Base-by-base conservation (phyloP, 805 yeast species). In the Yarrowia sp. region DNA sequence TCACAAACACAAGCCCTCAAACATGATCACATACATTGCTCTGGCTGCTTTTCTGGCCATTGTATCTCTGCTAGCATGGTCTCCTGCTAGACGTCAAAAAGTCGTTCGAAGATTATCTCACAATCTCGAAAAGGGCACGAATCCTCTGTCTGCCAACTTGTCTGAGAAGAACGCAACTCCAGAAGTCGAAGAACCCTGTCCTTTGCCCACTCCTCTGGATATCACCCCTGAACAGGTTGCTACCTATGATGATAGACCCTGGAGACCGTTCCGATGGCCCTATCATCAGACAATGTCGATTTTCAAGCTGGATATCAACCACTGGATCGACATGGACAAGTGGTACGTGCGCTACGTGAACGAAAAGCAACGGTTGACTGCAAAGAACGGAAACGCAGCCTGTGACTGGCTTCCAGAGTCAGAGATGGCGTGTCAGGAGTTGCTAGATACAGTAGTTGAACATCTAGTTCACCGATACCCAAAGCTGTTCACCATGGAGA, bases 191-290 rank as follows among this genome's bases (percentile, higher is more conserved):
- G 46, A 20, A 6, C 61, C 46, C 36, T 55, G 61, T 14, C 61
- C 61, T 15, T 13, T 55, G 19, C 61, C 61, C n/a, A 55, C 61
- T 15, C 69, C 70, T 20, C 20, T 65, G 17, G 47, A 79, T 79
- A 83, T 88, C 64, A 87, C 90, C 0, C 90, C 90, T 1, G 91
- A 88, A 60, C 86, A 86, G 71, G 89, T 87, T 12, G 79, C 79
- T 70, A 83, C 82, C 30, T 86, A 87, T 73, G 91, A 88, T 72
- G 92, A 87, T 72, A 80, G 92, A 74, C 92, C 92, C 13, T 88
- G 92, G 92, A 81, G 92, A 77, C 92, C 92, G 9, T 88, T 88
- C 78, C 80, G 92, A 73, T 87, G 90, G 87, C 92, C 92, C 36
- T 88, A 88, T 73, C 91, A 88, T 76, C 92, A 88, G 76, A 88